Percentiles rank a stretch among this genome's conserved stretches.
These are phyloP conservation scores for Croton setiger DNA, from an alignment of 441 rosid species.

Conservation along the genomic window DNA sequence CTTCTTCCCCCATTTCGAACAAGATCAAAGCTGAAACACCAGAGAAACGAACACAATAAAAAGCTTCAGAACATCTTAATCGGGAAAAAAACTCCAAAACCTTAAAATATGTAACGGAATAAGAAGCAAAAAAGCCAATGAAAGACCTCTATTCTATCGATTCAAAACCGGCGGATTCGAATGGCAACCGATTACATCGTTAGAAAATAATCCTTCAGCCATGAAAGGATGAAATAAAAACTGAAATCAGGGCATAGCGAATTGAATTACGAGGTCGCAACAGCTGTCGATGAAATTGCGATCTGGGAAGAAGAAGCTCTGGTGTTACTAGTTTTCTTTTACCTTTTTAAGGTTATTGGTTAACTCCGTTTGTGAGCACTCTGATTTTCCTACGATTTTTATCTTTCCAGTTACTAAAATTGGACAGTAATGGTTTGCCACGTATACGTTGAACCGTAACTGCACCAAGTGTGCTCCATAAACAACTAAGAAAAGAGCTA, in stretches of 20 bases:
- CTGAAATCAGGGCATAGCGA: slow-evolving; percentile 1
- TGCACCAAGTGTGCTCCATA: too few relatives aligned
- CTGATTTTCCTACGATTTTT: not conserved
- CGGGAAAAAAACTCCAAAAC: not conserved
- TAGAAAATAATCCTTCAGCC: not conserved
- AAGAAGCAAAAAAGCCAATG: not conserved
- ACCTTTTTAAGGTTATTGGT: not conserved
- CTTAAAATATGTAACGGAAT: not conserved
- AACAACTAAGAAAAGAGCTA: too few relatives aligned
- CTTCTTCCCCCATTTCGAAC: slow-evolving; percentile 23
- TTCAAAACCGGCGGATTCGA: not conserved
- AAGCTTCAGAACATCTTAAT: not conserved
- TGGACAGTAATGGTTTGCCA: not conserved
- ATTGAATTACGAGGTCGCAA: not conserved
- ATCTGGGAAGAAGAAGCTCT: not conserved
- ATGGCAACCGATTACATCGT: not conserved
- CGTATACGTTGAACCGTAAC: not conserved
- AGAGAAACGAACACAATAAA: not conserved
- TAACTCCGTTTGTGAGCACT: not conserved
- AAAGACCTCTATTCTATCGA: not conserved
- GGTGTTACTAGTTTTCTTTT: not conserved
- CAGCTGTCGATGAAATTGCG: too few relatives aligned
- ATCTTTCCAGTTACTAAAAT: not conserved
- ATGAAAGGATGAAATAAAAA: not conserved
- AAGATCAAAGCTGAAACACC: not conserved